Conservation (phyloP, 768 basidiomycete species). For the Podaxis pistillaris region DNA sequence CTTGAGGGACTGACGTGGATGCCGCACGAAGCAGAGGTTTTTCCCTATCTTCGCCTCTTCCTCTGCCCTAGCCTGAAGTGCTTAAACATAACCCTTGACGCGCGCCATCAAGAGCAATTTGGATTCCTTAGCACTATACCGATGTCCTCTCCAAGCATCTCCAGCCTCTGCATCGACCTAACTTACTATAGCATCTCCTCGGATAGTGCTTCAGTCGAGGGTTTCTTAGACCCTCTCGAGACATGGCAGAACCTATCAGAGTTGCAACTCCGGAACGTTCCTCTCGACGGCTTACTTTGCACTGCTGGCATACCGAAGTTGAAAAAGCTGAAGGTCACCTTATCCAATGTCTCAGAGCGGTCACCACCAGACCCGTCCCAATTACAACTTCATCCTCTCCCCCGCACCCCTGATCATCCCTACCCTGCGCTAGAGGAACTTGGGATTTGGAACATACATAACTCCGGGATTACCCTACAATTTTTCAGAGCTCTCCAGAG, state of each 20-base stretch:
- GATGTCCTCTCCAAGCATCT: neutral
- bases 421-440: neutral
- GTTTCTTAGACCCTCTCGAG: neutral
- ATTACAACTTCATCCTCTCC: neutral
- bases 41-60: neutral
- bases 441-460: neutral
- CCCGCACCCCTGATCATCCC: neutral
- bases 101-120: neutral
- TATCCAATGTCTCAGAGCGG: neutral
- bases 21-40: neutral
- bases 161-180: neutral
- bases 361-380: neutral
- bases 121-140: neutral
- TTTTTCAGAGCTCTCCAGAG: neutral
- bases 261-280: neutral
- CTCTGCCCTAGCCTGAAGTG: neutral
- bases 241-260: neutral
- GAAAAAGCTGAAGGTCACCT: neutral
- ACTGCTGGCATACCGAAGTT: neutral
- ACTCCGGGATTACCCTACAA: neutral
- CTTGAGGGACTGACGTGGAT: neutral
- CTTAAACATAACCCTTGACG: neutral
- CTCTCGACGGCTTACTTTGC: neutral
- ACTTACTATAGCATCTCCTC: neutral
- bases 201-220: neutral